Evolutionary conservation across 176 grass and related monocot species (phyloP).

Genomic region (Triticum monococcum): DNA sequence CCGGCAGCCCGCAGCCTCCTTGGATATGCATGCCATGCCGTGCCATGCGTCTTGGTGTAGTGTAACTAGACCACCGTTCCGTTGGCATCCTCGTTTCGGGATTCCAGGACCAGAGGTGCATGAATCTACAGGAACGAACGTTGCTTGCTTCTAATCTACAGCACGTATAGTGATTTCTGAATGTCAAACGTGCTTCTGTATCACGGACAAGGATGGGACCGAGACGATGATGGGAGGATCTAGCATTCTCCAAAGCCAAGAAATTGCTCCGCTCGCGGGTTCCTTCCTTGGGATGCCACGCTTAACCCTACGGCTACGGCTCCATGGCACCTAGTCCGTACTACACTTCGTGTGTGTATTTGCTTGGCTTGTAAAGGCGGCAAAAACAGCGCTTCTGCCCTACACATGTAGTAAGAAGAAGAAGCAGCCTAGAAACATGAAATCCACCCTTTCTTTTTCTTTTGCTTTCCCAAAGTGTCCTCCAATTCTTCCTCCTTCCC

Average conservation of each 20-base stretch:
- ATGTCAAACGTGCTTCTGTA: slow-evolving; percentile 19
- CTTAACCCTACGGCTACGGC: neutral
- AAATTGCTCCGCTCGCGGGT: slow-evolving; percentile 9
- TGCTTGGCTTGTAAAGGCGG: slow-evolving; percentile 37
- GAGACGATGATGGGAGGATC: slow-evolving; percentile 23
- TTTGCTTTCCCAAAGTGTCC: slow-evolving; percentile 41
- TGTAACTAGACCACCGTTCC: neutral
- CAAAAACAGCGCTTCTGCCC: neutral
- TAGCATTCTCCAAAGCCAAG: slow-evolving; percentile 10
- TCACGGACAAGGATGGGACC: slow-evolving; percentile 27
- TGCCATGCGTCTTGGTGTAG: neutral
- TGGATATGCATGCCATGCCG: neutral
- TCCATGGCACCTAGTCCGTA: neutral
- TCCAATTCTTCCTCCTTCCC: neutral
- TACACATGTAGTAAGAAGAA: slow-evolving; percentile 25
- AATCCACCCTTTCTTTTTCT: slow-evolving; percentile 5
- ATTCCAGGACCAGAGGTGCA: slow-evolving; percentile 28
- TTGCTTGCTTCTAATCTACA: neutral
- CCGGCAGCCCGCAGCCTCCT: slow-evolving; percentile 34
- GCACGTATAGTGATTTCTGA: neutral
- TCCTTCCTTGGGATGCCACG: neutral
- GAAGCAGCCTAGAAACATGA: slow-evolving; percentile 30
- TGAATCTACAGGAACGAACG: neutral
- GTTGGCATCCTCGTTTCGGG: neutral
- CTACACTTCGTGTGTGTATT: neutral